Percentiles rank a stretch among this genome's conserved stretches.
These are phyloP conservation scores for Xenoacremonium recifei DNA, from an alignment of 2,329 filamentous ascomycete species.

Conservation along the genomic window DNA sequence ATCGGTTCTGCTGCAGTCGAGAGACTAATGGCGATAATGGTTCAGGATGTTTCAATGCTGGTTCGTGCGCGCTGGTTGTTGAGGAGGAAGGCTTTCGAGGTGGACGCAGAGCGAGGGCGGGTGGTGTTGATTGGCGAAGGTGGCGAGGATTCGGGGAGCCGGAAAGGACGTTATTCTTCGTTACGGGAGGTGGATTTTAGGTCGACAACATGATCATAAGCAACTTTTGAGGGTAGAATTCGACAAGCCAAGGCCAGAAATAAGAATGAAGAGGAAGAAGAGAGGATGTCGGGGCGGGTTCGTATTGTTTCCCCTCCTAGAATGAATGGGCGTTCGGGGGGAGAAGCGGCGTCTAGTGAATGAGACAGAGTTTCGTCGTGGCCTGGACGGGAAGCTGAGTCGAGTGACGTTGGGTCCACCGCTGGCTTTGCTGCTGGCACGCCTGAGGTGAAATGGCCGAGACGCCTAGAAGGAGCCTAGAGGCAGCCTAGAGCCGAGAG, in stretches of 20 bases:
- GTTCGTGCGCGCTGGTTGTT: no score
- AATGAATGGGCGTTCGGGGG: slow-evolving; percentile 2
- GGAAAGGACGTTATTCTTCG: slow-evolving; percentile 1
- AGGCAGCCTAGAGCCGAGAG: no score
- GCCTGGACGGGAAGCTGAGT: slow-evolving; percentile 5
- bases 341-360: slow-evolving; percentile 8
- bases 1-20: neutral
- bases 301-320: slow-evolving; percentile 1
- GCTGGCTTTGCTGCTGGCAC: no score
- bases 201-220: slow-evolving; percentile 6
- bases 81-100: no score
- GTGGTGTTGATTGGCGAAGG: neutral
- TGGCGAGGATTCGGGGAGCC: neutral
- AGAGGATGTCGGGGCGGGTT: no score
- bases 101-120: neutral
- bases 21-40: no score
- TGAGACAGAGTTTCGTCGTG: slow-evolving; percentile 10
- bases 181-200: slow-evolving; percentile 3
- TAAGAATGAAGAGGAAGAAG: no score
- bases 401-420: slow-evolving; percentile 13
- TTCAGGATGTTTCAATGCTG: no score
- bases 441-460: no score
- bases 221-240: slow-evolving; percentile 1
- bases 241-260: slow-evolving; percentile 1
- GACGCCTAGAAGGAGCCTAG: no score